Base-by-base conservation (phyloP, 257 asterid genomes). In the Mentha longifolia region DNA sequence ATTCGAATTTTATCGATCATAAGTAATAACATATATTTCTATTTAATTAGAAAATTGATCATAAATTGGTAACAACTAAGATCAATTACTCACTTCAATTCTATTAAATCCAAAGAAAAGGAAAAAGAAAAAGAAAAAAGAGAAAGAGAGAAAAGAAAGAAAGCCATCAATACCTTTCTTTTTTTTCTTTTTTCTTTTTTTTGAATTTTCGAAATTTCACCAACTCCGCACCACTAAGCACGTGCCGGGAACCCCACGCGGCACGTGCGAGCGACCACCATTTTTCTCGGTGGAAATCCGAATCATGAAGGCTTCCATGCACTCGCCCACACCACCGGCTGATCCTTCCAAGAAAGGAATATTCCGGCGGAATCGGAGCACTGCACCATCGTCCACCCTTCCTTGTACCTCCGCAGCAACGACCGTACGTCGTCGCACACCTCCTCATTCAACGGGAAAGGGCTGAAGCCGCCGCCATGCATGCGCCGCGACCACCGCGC, bases 251-350 rank as follows among this genome's bases (percentile, higher is more conserved):
- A 42, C 46, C 72, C 71, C 41, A 22, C 74, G 45, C 30, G 81
- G 37, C 82, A 75, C 80, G 89, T 77, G 82, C 16, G 73, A 61
- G 75, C 54, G 61, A 57, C 75, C 78, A 58, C 65, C 70, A 60
- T 11, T 16, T 19, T 54, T 68, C 1, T 52, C 3, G 4, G 78
- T 43, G 73, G 65, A 57, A 68, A 57, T 75, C 81, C 39, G 39
- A 7, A 37, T 70, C 78, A 73, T 78, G 81, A 88, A 14, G 95
- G 92, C 87, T 75, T 87, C 99, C 99, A 95, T 79, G 99, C 97
- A 80, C 97, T 92, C 45, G 97, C 99, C 99, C 99, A 95, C 71
- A 95, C 97, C 83, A 90, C 99, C 79, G 95, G 89, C 85, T 88
- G 92, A 61, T 92, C 99, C 84, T 87, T 95, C 99, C 97, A 95